A percentile compares a stretch with the other conserved stretches of the same genome.
Conservation (phyloP, 805 yeast species). For the Metschnikowia amazonensis region DNA sequence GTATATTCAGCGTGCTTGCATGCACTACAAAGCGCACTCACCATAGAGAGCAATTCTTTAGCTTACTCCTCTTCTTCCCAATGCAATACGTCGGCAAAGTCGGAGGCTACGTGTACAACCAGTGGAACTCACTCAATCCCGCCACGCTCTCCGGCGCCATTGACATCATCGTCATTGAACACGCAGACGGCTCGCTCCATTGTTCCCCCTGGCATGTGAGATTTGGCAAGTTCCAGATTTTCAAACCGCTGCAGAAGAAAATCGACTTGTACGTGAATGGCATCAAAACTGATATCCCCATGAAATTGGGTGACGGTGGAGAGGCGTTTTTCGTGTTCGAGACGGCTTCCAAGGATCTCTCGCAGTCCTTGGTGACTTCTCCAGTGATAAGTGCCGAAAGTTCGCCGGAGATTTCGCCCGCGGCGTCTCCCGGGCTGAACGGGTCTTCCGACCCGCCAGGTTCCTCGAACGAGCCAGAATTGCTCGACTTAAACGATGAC, state of each 20-base stretch:
- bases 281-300: conserved; percentile 73
- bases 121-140: conserved; percentile 96
- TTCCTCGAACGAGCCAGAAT: conserved; percentile 27
- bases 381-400: conserved; percentile 70
- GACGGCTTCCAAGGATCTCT: conserved; percentile 60
- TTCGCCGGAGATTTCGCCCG: conserved; percentile 52
- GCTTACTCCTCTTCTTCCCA: background rate
- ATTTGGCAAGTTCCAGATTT: conserved; percentile 88
- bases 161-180: conserved; percentile 92
- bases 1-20: background rate
- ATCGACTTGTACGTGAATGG: conserved; percentile 88
- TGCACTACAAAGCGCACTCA: conserved; percentile 1
- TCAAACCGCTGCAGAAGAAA: conserved; percentile 92
- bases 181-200: conserved; percentile 71
- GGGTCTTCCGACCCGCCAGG: background rate
- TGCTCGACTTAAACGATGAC: conserved; percentile 33
- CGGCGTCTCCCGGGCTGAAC: conserved; percentile 14
- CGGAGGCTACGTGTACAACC: conserved; percentile 89
- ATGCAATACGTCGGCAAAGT: conserved; percentile 98
- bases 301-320: conserved; percentile 97
- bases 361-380: conserved; percentile 75
- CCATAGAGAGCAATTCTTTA: background rate
- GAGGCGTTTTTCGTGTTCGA: conserved; percentile 97
- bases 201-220: conserved; percentile 97
- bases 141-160: conserved; percentile 96